Percentiles rank a stretch among this genome's conserved stretches.
phyloP scores from a whole-genome alignment of 2,329 filamentous ascomycete species.

The Lomentospora prolificans region DNA sequence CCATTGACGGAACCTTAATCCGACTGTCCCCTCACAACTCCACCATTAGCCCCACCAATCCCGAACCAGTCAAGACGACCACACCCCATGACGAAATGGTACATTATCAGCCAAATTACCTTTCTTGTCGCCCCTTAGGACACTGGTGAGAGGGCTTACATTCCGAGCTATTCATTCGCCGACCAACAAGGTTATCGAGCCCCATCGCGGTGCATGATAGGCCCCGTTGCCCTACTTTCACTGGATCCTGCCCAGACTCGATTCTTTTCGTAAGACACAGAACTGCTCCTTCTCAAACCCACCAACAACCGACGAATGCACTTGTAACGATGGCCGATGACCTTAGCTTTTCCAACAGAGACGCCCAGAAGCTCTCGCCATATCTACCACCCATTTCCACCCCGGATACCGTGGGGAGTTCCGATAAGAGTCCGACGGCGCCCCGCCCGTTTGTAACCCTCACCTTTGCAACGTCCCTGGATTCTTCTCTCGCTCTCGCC shows the following conservation, averaged over 20 bases:
- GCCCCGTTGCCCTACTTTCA: too few relatives aligned
- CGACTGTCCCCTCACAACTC: neutral
- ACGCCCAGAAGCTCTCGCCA: constrained; percentile 22
- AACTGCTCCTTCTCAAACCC: neutral
- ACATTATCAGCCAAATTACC: neutral
- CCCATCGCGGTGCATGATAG: too few relatives aligned
- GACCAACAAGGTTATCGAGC: too few relatives aligned
- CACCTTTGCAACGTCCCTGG: constrained; percentile 85
- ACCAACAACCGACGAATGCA: neutral
- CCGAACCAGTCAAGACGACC: neutral
- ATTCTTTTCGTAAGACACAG: neutral
- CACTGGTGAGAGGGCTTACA: too few relatives aligned
- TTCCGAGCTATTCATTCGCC: too few relatives aligned
- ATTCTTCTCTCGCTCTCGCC: constrained; percentile 65
- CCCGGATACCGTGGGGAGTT: neutral
- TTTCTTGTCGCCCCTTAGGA: too few relatives aligned
- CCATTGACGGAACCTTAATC: neutral
- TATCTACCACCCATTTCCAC: constrained; percentile 20
- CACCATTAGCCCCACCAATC: neutral
- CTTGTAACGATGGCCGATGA: neutral
- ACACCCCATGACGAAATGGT: neutral
- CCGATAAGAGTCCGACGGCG: neutral
- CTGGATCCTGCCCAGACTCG: too few relatives aligned
- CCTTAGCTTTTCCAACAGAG: neutral
- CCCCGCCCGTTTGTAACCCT: constrained; percentile 56